phyloP scores from a whole-genome alignment of 169 alveolate genomes.

The Plasmodium reichenowi region DNA sequence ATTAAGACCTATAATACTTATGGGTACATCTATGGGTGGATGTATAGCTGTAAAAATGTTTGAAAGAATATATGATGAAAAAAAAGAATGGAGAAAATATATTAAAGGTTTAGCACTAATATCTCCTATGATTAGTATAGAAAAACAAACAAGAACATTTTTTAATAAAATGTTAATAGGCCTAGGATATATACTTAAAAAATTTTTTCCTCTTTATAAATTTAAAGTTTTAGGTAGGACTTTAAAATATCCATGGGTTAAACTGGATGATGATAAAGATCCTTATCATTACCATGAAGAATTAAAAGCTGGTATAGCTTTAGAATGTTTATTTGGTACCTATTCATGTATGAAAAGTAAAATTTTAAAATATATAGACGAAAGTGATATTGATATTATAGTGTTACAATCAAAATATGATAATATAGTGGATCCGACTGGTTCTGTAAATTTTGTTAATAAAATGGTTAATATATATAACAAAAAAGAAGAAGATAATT shows the following conservation, averaged over 20 bases:
- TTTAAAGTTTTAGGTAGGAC: constrained; percentile 39
- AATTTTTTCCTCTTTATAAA: constrained; percentile 34
- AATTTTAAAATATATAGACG: constrained; percentile 40
- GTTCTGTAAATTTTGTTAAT: constrained; percentile 26
- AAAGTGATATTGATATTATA: constrained; percentile 46
- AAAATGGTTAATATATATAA: constrained; percentile 23
- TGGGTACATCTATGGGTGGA: constrained; percentile 73
- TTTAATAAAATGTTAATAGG: constrained; percentile 19
- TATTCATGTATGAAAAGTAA: constrained; percentile 19
- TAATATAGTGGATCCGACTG: constrained; percentile 50
- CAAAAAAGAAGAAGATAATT: constrained; percentile 4
- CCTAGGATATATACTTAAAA: constrained; percentile 16
- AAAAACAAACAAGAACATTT: constrained; percentile 49
- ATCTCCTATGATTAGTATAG: constrained; percentile 61
- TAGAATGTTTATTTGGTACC: constrained; percentile 44
- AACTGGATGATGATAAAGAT: constrained; percentile 33
- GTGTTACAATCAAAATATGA: constrained; percentile 65
- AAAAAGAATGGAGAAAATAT: constrained; percentile 55
- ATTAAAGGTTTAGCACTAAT: constrained; percentile 28
- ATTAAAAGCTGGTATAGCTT: constrained; percentile 21
- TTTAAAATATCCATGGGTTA: constrained; percentile 49
- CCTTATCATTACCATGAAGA: constrained; percentile 49
- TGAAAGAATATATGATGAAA: constrained; percentile 15
- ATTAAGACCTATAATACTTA: constrained; percentile 43
- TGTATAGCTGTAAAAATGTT: constrained; percentile 52